Conservation (phyloP, 371 early-diverging fungal species). For the Mucor indicus region DNA sequence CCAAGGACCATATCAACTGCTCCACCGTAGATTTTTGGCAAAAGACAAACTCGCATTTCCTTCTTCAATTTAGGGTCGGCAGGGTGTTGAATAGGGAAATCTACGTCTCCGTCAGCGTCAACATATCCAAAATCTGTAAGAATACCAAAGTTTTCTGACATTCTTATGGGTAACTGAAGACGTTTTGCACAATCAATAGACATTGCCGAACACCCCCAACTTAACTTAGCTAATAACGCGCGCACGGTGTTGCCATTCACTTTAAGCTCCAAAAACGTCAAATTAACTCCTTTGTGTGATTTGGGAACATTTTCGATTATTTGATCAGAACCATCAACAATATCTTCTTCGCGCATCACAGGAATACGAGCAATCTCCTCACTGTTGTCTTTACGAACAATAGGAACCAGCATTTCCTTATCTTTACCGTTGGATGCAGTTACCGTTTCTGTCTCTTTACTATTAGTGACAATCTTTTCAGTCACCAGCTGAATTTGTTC, state of each 20-base stretch:
- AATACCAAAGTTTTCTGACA: slow-evolving; percentile 6
- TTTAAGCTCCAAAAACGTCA: slow-evolving; percentile 19
- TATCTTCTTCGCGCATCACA: no score
- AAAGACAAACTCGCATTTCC: no score
- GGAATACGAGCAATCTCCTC: no score
- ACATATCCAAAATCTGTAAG: slow-evolving; percentile 25
- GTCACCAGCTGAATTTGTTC: no score
- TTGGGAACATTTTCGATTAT: slow-evolving; percentile 10
- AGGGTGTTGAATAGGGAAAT: slow-evolving; percentile 19
- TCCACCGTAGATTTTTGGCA: slow-evolving; percentile 27
- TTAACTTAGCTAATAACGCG: slow-evolving; percentile 20
- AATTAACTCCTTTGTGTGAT: slow-evolving; percentile 15
- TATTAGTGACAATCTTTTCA: no score
- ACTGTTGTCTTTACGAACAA: no score
- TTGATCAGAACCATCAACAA: no score
- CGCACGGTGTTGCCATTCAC: slow-evolving; percentile 16
- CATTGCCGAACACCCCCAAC: slow-evolving; percentile 31
- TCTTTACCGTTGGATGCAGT: no score
- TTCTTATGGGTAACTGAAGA: slow-evolving; percentile 5
- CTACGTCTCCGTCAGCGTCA: slow-evolving; percentile 16
- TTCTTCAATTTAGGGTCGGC: slow-evolving; percentile 1
- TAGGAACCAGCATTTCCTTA: no score
- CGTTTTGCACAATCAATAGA: slow-evolving; percentile 16
- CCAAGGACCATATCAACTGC: slow-evolving; percentile 29
- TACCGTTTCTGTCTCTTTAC: no score